Conservation (phyloP, 345 rosid species). For the Arabidopsis suecica region DNA sequence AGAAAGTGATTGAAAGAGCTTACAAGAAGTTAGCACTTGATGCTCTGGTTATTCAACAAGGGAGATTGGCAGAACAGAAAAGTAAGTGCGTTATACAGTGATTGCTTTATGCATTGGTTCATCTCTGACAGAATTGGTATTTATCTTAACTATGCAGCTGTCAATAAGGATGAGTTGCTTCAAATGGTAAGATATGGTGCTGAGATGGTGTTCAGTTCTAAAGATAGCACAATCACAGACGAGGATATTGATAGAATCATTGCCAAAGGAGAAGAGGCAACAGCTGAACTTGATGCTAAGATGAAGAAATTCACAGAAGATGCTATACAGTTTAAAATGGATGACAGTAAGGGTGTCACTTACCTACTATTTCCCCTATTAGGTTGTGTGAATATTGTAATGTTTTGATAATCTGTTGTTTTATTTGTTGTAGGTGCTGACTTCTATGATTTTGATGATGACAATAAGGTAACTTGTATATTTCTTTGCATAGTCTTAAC, state of each 20-base stretch:
- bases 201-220: slow-evolving; percentile 99
- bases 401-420: slow-evolving; percentile 7
- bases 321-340: slow-evolving; percentile 98
- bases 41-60: slow-evolving; percentile 98
- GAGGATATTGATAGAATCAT: slow-evolving; percentile 99
- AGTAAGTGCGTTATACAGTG: not conserved
- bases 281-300: slow-evolving; percentile 99
- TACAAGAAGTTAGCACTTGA: slow-evolving; percentile 98
- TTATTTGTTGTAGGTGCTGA: slow-evolving; percentile 72
- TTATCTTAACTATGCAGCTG: slow-evolving; percentile 60
- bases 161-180: slow-evolving; percentile 98
- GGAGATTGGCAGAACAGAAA: slow-evolving; percentile 70
- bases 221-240: slow-evolving; percentile 97
- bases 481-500: slow-evolving; percentile 13
- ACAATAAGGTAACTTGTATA: slow-evolving; percentile 61
- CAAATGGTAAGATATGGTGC: slow-evolving; percentile 99
- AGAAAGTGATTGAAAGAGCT: slow-evolving; percentile 98
- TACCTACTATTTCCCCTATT: not conserved
- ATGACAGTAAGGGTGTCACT: slow-evolving; percentile 69
- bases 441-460: slow-evolving; percentile 95
- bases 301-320: slow-evolving; percentile 99
- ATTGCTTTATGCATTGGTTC: not conserved
- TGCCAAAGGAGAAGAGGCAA: slow-evolving; percentile 99
- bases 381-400: slow-evolving; percentile 5
- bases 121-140: not conserved